Percentiles rank a stretch among this genome's conserved stretches.
Conservation (phyloP, 2,329 filamentous ascomycete genomes). For the Colletotrichum sp. region DNA sequence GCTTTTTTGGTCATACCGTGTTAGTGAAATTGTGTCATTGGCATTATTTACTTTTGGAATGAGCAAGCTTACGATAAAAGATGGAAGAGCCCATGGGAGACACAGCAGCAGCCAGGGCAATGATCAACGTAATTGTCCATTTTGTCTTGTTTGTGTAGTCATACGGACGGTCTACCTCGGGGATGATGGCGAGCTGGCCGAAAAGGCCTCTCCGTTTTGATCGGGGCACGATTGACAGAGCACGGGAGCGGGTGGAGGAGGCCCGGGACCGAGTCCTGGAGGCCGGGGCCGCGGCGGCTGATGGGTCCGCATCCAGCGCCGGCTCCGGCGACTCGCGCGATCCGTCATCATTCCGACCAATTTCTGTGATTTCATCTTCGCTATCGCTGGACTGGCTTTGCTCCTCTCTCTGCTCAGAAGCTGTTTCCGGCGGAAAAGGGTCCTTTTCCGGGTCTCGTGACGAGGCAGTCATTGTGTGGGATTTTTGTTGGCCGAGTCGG, state of each 20-base stretch:
- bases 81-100: slow-evolving; percentile 87
- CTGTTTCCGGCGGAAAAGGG: slow-evolving; percentile 3
- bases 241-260: slow-evolving; percentile 44
- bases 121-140: slow-evolving; percentile 82
- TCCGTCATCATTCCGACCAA: not conserved
- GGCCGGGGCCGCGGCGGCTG: slow-evolving; percentile 10
- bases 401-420: not conserved
- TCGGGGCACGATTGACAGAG: slow-evolving; percentile 46
- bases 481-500: slow-evolving; percentile 4
- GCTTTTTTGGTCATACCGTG: slow-evolving; percentile 51
- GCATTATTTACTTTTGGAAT: not conserved
- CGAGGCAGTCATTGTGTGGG: not conserved
- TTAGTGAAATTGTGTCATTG: slow-evolving; percentile 1
- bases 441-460: slow-evolving; percentile 19
- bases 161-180: slow-evolving; percentile 79
- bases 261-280: slow-evolving; percentile 33
- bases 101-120: slow-evolving; percentile 77
- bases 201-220: slow-evolving; percentile 72
- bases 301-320: not conserved
- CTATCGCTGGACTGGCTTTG: slow-evolving; percentile 13
- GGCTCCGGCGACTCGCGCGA: not conserved
- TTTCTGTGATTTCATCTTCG: slow-evolving; percentile 9
- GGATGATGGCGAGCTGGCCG: slow-evolving; percentile 71
- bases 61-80: slow-evolving; percentile 70
- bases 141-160: slow-evolving; percentile 77